Evolutionary conservation across 2,329 filamentous ascomycete species (phyloP), one percentile per base, ranked within the genome.

Genomic region (Colletotrichum spinosum): DNA sequence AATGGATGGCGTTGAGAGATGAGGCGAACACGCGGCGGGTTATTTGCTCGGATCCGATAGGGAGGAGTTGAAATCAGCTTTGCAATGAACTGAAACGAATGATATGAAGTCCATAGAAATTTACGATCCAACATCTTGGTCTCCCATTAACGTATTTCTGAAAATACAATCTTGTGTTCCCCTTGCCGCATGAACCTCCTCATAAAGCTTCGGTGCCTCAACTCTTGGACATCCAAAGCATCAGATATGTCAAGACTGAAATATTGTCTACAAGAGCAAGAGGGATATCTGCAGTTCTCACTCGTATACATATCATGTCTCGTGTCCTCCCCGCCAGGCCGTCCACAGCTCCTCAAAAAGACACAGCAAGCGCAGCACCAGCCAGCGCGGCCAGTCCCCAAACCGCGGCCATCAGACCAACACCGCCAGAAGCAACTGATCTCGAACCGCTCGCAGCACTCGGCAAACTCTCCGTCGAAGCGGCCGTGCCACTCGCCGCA

Each of bases 371-470:
- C n/a, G 15, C 56, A 38, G 45, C 39, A 38, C 56, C 56, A 25
- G 39, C 48, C 12, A 52, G 38, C n/a, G 56, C 48, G 4, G 56
- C 56, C 6, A 59, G 10, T 3, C n/a, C 38, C 56, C 56, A 59
- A 7, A n/a, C 48, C 6, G 56, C 38, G 1, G 56, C 56, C 56
- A 52, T 6, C 2, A 59, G 8, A 0, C 56, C 48, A n/a, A 59
- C 33, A 5, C 38, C 46, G 13, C 48, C 55, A 4, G 55, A 51
- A 33, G 55, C 25, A 6, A 41, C 46, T 17, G 48, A 39, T 33
- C 56, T 44, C 25, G 53, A 4, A 8, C 48, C 10, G 33, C 13
- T 7, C 17, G 56, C 56, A 10, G 39, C 46, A 34, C 55, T 57
- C 13, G 55, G 34, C 2, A 4, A 25, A 13, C 33, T 51, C 13